A percentile compares a stretch with the other conserved stretches of the same genome.
Evolutionary conservation across 2,329 filamentous ascomycete genomes (phyloP).

Genomic region (Shiraia bambusicola): DNA sequence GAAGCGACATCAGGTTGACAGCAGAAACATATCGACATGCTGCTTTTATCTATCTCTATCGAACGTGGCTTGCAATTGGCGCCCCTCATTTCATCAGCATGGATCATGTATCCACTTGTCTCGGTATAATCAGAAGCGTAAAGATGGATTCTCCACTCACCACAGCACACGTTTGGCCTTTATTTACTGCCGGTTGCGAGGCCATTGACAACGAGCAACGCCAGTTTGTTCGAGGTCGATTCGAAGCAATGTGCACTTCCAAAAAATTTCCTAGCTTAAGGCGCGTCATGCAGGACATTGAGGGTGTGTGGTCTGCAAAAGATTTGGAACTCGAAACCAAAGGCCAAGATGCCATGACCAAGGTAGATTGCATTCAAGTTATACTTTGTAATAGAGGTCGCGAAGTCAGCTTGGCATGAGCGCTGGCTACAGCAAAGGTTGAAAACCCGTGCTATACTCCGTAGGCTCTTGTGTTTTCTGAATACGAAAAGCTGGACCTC

Average conservation of each 20-base stretch:
- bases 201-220: constrained; percentile 22
- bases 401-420: constrained; percentile 33
- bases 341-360: constrained; percentile 28
- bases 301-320: constrained; percentile 33
- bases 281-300: constrained; percentile 30
- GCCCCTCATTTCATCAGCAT: constrained; percentile 34
- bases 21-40: constrained; percentile 36
- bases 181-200: constrained; percentile 37
- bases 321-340: constrained; percentile 24
- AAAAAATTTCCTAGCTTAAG: constrained; percentile 29
- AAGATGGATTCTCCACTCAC: constrained; percentile 24
- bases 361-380: constrained; percentile 37
- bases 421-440: neutral
- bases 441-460: neutral
- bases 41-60: constrained; percentile 39
- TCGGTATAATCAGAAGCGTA: constrained; percentile 19
- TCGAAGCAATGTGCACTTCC: constrained; percentile 24
- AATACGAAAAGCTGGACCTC: too few species aligned
- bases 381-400: constrained; percentile 26
- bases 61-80: constrained; percentile 35
- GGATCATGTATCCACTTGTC: constrained; percentile 29
- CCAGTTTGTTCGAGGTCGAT: constrained; percentile 29
- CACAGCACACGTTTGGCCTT: constrained; percentile 35
- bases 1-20: constrained; percentile 22
- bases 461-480: too few species aligned